Base-by-base conservation (phyloP, 805 yeast species). In the Alloascoidea africana region DNA sequence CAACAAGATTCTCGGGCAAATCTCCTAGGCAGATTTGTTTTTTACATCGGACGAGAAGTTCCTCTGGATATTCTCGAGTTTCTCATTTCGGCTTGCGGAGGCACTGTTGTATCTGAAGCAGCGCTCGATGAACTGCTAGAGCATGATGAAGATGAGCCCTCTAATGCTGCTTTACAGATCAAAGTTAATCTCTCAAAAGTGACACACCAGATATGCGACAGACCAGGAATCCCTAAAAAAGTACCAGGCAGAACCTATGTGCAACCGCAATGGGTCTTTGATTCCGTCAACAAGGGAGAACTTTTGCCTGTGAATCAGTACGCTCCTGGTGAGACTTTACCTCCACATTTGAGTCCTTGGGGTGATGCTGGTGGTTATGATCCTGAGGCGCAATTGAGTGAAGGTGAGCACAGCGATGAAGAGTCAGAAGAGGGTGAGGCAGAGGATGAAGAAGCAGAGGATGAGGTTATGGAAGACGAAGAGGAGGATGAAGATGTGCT, bases 341-440 rank as follows among this genome's bases (percentile, higher is more conserved):
- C 98, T 34, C 96, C 98, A 27, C 98, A 91, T 59, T 66, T 91
- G 51, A 83, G 95, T 38, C 98, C 98, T 65, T 91, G 98, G 97
- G 97, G 97, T 48, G 98, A 91, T 62, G 71, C 87, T 36, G 85
- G 80, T 49, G 79, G 77, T 39, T 91, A 91, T 61, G 75, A 89
- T 58, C 97, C 98, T 50, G 75, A 68, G 40, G 79, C 72, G 19
- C 58, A 58, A 19, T 49, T 55, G 11, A 67, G 50, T 23, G 59
- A 50, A 4, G 58, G 36, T 14, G 71, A 56, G 8, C 69, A 53
- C 2, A 72, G 50, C 6, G 68, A 50, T 2, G 71, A 55, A 5
- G 66, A 50, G 3, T 68, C 54, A 13, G 73, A 56, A 14, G 68
- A 52, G 2, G 72, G 56, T 13, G 71, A 58, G 18, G 74, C 52